These are phyloP conservation scores for Saccharomycopsis babjevae DNA, from an alignment of 805 yeast species.

Conservation along the genomic window DNA sequence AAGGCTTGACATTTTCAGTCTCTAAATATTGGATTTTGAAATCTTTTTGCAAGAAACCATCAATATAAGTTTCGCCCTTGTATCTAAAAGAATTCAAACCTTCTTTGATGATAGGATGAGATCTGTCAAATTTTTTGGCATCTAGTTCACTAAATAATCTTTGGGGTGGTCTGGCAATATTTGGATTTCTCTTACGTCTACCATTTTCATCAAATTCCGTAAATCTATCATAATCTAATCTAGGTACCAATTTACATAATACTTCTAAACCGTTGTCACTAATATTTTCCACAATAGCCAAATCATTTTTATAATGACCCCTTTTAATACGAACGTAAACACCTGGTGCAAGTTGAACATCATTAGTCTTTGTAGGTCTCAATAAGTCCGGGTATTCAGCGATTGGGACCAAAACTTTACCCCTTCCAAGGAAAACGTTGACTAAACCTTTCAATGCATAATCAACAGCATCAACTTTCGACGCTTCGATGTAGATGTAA, in stretches of 20 bases:
- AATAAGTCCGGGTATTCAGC: constrained; percentile 89
- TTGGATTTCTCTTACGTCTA: constrained; percentile 34
- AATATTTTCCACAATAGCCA: constrained; percentile 86
- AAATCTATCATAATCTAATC: constrained; percentile 79
- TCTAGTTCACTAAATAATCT: constrained; percentile 81
- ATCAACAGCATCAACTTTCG: constrained; percentile 84
- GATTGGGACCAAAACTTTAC: constrained; percentile 70
- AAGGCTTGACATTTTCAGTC: constrained; percentile 75
- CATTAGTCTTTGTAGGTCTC: constrained; percentile 81
- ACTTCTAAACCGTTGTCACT: constrained; percentile 94
- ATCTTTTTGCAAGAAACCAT: constrained; percentile 81
- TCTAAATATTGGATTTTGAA: constrained; percentile 74
- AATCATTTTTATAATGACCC: constrained; percentile 86
- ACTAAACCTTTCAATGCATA: constrained; percentile 84
- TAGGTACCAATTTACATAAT: constrained; percentile 84
- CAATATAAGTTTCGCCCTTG: constrained; percentile 78
- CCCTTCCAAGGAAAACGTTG: constrained; percentile 50
- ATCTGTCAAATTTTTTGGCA: constrained; percentile 76
- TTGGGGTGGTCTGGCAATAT: constrained; percentile 46
- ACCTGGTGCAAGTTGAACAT: constrained; percentile 83
- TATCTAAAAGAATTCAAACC: constrained; percentile 55
- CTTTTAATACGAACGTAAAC: constrained; percentile 83
- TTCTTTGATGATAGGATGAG: constrained; percentile 56
- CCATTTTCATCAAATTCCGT: constrained; percentile 42
- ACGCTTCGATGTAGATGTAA: constrained; percentile 88